Evolutionary conservation across 345 rosid genomes (phyloP).

Genomic region (Schrenkiella parvula): DNA sequence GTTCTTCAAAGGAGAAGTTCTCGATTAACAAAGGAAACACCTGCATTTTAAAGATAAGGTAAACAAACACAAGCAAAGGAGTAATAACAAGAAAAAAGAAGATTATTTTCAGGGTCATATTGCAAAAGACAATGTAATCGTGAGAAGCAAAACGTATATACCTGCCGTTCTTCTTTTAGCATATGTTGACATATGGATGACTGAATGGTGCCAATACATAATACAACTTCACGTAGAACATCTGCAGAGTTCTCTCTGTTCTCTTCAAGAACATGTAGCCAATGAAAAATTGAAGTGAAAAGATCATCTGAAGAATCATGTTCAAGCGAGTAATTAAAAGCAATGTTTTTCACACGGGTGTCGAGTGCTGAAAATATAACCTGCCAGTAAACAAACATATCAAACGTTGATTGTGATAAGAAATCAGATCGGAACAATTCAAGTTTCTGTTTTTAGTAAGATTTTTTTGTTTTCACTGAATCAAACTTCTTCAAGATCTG

Average conservation of each 20-base stretch:
- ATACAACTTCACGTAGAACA: constrained; percentile 48
- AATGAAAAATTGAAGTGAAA: constrained; percentile 41
- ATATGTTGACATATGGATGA: constrained; percentile 60
- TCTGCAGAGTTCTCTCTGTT: constrained; percentile 25
- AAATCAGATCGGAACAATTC: not conserved
- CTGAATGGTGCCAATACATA: constrained; percentile 44
- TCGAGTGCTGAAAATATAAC: constrained; percentile 64
- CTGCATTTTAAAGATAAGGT: constrained; percentile 31
- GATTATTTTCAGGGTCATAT: not conserved
- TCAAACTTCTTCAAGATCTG: too few species aligned
- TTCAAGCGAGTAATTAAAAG: constrained; percentile 57
- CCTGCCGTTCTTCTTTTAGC: constrained; percentile 88
- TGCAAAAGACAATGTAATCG: not conserved
- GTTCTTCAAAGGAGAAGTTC: constrained; percentile 54
- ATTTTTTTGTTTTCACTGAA: too few species aligned
- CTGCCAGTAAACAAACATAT: constrained; percentile 39
- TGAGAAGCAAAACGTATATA: constrained; percentile 8
- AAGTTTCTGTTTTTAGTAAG: not conserved
- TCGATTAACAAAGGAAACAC: constrained; percentile 59
- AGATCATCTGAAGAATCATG: constrained; percentile 53
- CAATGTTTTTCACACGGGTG: constrained; percentile 50
- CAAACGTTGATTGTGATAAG: not conserved
- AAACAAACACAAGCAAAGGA: not conserved
- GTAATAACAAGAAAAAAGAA: not conserved
- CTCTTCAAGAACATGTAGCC: constrained; percentile 38